These are phyloP conservation scores for Leptographium radiaticola DNA, from an alignment of 2,329 filamentous ascomycete species.

Conservation along the genomic window DNA sequence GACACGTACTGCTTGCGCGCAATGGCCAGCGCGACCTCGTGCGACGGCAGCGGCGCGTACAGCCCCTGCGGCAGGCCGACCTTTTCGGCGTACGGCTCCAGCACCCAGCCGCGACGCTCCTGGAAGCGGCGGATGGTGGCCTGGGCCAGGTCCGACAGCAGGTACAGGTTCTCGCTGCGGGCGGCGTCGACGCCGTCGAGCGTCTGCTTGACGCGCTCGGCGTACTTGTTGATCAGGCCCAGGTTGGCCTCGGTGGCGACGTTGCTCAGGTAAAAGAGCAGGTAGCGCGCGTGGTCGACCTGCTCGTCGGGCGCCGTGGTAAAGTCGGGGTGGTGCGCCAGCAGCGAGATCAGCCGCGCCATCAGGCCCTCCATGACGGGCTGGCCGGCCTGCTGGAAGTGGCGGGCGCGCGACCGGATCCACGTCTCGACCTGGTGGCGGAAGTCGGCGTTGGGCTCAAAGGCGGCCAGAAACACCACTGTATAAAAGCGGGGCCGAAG, in stretches of 20 bases:
- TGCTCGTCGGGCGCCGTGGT: conserved; percentile 49
- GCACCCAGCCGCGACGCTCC: conserved; percentile 71
- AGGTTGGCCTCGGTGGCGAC: conserved; percentile 81
- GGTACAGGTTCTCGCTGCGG: conserved; percentile 64
- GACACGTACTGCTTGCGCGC: conserved; percentile 77
- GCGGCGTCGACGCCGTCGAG: conserved; percentile 60
- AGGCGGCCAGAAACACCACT: conserved; percentile 80
- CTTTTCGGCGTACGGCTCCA: conserved; percentile 73
- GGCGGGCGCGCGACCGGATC: conserved; percentile 68
- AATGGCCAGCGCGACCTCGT: conserved; percentile 70
- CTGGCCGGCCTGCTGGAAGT: conserved; percentile 45
- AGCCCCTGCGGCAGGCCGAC: conserved; percentile 68
- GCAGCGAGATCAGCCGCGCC: conserved; percentile 68
- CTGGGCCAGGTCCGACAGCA: conserved; percentile 77
- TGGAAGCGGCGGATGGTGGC: conserved; percentile 74
- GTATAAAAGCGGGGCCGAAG: conserved; percentile 72
- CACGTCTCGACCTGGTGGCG: conserved; percentile 71
- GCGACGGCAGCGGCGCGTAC: conserved; percentile 62
- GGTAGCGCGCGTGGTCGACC: conserved; percentile 73
- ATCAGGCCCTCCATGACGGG: conserved; percentile 69
- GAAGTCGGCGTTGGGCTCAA: conserved; percentile 65
- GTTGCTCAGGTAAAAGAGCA: conserved; percentile 75
- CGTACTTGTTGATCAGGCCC: conserved; percentile 79
- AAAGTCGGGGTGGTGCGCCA: conserved; percentile 92
- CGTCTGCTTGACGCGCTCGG: conserved; percentile 84